Evolutionary conservation across 2,329 filamentous ascomycete genomes (phyloP).

Genomic region (Colletotrichum spinosum): DNA sequence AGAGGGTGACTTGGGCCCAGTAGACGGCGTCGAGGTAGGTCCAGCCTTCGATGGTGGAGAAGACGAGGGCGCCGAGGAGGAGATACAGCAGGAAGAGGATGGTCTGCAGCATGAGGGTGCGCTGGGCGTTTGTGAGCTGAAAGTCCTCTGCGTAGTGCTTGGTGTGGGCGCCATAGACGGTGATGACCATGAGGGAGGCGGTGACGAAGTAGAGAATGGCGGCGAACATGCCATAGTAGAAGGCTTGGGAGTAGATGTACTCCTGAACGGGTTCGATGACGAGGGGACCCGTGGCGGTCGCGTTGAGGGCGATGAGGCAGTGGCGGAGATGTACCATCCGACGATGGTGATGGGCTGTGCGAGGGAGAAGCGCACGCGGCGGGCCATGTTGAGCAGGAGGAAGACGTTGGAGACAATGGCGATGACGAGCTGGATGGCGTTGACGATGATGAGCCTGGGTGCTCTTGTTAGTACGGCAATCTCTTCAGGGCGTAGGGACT

Average conservation of each 20-base stretch:
- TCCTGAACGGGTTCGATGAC: constrained; percentile 53
- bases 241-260: constrained; percentile 82
- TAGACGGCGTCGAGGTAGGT: constrained; percentile 82
- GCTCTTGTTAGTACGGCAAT: background rate
- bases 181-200: constrained; percentile 80
- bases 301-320: constrained; percentile 73
- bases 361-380: constrained; percentile 81
- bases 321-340: constrained; percentile 76
- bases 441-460: constrained; percentile 75
- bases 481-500: background rate
- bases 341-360: constrained; percentile 87
- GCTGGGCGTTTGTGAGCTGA: constrained; percentile 80
- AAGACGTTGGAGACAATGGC: constrained; percentile 85
- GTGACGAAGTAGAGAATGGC: constrained; percentile 84
- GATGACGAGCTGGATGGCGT: constrained; percentile 80
- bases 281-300: constrained; percentile 73
- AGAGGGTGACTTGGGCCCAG: constrained; percentile 80
- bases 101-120: constrained; percentile 90
- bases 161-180: constrained; percentile 79
- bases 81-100: constrained; percentile 88
- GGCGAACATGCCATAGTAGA: constrained; percentile 86
- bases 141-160: constrained; percentile 84
- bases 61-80: constrained; percentile 80
- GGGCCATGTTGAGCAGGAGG: constrained; percentile 88
- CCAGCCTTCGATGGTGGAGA: constrained; percentile 79